A percentile compares a stretch with the other conserved stretches of the same genome.
Conservation (phyloP, 345 rosid species). For the Mercurialis annua region DNA sequence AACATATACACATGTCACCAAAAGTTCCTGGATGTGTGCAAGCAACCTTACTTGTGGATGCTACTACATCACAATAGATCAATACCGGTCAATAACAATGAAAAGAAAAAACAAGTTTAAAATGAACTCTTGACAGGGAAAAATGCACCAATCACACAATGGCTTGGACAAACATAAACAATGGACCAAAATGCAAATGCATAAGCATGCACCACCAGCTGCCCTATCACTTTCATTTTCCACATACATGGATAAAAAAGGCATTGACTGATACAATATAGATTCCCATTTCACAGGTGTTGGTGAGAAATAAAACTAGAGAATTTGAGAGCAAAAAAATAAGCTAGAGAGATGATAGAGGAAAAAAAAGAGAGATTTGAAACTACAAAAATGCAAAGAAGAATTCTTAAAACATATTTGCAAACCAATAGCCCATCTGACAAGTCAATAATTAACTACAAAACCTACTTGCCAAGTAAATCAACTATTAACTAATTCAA, state of each 20-base stretch:
- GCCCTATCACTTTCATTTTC: background rate
- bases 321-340: no score
- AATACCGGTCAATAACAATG: background rate
- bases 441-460: no score
- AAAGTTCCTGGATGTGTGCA: slow-evolving; percentile 81
- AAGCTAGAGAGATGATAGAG: no score
- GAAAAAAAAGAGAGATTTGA: no score
- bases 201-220: no score
- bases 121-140: no score
- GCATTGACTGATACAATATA: background rate
- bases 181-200: background rate
- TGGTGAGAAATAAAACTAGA: background rate
- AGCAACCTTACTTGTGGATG: slow-evolving; percentile 35
- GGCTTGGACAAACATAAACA: background rate
- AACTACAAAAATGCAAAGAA: no score
- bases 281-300: no score
- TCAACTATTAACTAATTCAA: no score
- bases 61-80: slow-evolving; percentile 36
- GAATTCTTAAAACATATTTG: no score
- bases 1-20: slow-evolving; percentile 60
- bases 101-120: background rate
- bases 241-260: background rate
- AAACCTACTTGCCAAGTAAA: no score
- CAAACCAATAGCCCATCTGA: no score
- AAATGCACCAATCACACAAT: background rate